Evolutionary conservation across 495 filamentous ascomycete genomes (phyloP), one percentile per base, ranked within the genome.

Genomic region (Penicillium psychrofluorescens): DNA sequence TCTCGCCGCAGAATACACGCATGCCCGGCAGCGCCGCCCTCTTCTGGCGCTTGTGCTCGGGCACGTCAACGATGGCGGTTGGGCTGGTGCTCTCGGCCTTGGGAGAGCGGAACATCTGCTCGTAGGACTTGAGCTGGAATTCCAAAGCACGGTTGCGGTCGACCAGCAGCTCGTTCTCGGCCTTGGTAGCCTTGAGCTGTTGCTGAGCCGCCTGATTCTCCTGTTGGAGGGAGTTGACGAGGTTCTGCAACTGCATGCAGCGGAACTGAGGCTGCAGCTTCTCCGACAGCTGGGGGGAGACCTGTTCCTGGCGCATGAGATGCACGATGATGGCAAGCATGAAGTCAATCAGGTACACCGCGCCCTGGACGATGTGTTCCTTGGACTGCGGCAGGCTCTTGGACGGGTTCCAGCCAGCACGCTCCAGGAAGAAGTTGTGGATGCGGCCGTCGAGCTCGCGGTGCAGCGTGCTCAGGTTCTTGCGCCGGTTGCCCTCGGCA

Each of bases 321-420:
- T 63, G 54, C 11, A 67, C 49, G 31, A 72, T 70, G 35, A 72
- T 64, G 29, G 59, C 40, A 29, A 63, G 54, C 62, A 70, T 64
- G 48, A 70, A 71, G 43, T 72, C 69, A 32, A 72, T 62, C 2
- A 71, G 53, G 43, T 60, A 64, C 40, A 72, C 62, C 8, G 69
- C 66, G 8, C 59, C 69, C 50, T 72, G 66, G 4, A 71, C 64
- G 14, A 72, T 72, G 45, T 72, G 69, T 41, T 72, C 69, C 55
- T 72, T 72, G 27, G 69, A 72, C 31, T 71, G 62, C 1, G 64
- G 60, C 12, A 71, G 55, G 46, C 62, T 71, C 57, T 72, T 72
- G 11, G 62, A 59, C 10, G 60, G 66, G 39, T 72, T 70, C 69
- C 69, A 72, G 22, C 69, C 69, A 16, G 67, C 69, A 9, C 58